Conservation (phyloP, 306 rosid genomes). For the Trifolium repens region DNA sequence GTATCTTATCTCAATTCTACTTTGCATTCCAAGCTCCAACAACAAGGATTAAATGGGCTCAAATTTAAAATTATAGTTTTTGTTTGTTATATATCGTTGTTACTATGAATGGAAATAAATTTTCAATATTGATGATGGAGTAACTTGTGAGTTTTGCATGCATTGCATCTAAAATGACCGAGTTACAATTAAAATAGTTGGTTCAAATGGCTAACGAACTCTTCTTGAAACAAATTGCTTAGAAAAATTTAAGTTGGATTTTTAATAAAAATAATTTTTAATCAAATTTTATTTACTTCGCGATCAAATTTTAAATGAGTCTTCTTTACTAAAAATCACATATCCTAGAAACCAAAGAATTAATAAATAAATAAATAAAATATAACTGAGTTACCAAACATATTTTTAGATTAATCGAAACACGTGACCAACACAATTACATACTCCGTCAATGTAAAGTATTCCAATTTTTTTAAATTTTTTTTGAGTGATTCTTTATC, state of each 20-base stretch:
- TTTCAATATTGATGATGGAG: neutral
- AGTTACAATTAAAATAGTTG: neutral
- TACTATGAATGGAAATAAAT: neutral
- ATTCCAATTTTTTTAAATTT: neutral
- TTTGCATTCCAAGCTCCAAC: neutral
- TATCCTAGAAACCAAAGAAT: no score
- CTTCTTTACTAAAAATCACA: no score
- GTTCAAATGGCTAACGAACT: no score
- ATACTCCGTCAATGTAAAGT: slow-evolving; percentile 8
- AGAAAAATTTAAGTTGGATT: no score
- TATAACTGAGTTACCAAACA: neutral
- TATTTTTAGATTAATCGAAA: no score
- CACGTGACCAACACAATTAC: neutral
- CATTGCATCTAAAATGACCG: neutral
- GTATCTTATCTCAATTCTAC: neutral
- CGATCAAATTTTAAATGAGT: no score
- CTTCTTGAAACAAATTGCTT: no score
- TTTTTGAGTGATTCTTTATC: neutral
- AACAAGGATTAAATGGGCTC: neutral
- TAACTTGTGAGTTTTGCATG: slow-evolving; percentile 7
- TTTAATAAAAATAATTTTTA: no score
- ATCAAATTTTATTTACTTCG: no score
- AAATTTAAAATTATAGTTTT: neutral
- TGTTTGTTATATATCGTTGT: no score
- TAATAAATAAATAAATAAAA: no score